Conservation (phyloP, 1,139 yeast species). For the Kodamaea sp. region DNA sequence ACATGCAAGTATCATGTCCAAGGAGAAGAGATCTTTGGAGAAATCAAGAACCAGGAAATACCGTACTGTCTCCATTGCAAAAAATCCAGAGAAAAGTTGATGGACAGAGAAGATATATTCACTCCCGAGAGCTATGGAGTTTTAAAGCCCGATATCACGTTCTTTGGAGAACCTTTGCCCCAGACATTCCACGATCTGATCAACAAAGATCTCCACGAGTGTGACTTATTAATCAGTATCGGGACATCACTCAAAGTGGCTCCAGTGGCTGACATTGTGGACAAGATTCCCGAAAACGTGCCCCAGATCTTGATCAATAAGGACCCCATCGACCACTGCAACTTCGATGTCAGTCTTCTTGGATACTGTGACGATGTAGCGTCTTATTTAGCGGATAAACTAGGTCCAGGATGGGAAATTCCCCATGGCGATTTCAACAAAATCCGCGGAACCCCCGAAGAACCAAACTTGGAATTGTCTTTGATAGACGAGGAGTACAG, state of each 20-base stretch:
- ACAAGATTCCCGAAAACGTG: slow-evolving; percentile 63
- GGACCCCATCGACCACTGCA: slow-evolving; percentile 64
- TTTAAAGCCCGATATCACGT: slow-evolving; percentile 92
- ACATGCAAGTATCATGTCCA: slow-evolving; percentile 71
- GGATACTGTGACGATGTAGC: slow-evolving; percentile 92
- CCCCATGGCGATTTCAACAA: slow-evolving; percentile 46
- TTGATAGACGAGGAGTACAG: slow-evolving; percentile 23
- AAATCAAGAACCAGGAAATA: slow-evolving; percentile 59
- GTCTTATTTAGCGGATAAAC: slow-evolving; percentile 48
- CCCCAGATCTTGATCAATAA: slow-evolving; percentile 86
- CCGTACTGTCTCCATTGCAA: slow-evolving; percentile 74
- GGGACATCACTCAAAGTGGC: slow-evolving; percentile 96
- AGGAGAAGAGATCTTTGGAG: slow-evolving; percentile 66
- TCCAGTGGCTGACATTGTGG: slow-evolving; percentile 81
- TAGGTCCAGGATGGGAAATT: slow-evolving; percentile 62
- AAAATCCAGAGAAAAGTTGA: slow-evolving; percentile 37
- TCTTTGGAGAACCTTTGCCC: slow-evolving; percentile 90
- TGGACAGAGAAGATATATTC: slow-evolving; percentile 30
- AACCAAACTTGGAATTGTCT: slow-evolving; percentile 19
- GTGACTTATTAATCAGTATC: slow-evolving; percentile 82
- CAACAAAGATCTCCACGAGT: slow-evolving; percentile 52
- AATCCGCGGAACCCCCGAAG: slow-evolving; percentile 19
- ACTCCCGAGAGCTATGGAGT: slow-evolving; percentile 67
- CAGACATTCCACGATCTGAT: slow-evolving; percentile 65
- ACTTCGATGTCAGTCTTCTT: slow-evolving; percentile 76